phyloP scores from a whole-genome alignment of 2,329 filamentous ascomycete species.

The Penicillium corylophilum region DNA sequence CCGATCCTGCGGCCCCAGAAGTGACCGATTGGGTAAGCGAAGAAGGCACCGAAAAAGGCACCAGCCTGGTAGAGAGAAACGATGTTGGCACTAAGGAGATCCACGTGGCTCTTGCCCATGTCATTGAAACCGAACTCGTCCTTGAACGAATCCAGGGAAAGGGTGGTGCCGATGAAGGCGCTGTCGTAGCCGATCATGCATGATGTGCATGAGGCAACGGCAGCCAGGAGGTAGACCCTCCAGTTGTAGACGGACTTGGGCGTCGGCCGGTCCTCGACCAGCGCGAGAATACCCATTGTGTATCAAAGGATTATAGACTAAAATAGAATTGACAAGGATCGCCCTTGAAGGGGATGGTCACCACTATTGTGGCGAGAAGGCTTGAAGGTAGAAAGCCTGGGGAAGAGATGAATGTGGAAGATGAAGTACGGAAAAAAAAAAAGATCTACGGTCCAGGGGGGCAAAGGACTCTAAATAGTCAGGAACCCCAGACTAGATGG shows the following conservation, averaged over 20 bases:
- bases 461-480: slow-evolving; percentile 21
- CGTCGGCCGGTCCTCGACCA: slow-evolving; percentile 52
- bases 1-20: slow-evolving; percentile 67
- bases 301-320: background rate
- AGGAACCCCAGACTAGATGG: slow-evolving; percentile 10
- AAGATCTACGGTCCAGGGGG: slow-evolving; percentile 9
- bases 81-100: slow-evolving; percentile 69
- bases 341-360: slow-evolving; percentile 7
- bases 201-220: slow-evolving; percentile 56
- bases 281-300: slow-evolving; percentile 38
- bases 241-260: slow-evolving; percentile 61
- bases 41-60: slow-evolving; percentile 76
- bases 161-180: slow-evolving; percentile 75
- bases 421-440: background rate
- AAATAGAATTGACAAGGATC: slow-evolving; percentile 1
- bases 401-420: slow-evolving; percentile 1
- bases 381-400: background rate
- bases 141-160: slow-evolving; percentile 68
- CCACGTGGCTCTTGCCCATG: slow-evolving; percentile 39
- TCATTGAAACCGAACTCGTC: slow-evolving; percentile 64
- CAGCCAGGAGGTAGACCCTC: slow-evolving; percentile 56
- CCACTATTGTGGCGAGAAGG: background rate
- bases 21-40: slow-evolving; percentile 65
- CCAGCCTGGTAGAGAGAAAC: slow-evolving; percentile 80
- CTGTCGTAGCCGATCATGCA: slow-evolving; percentile 66